These are phyloP conservation scores for Boletus huronensis DNA, from an alignment of 768 basidiomycete genomes.

Conservation along the genomic window DNA sequence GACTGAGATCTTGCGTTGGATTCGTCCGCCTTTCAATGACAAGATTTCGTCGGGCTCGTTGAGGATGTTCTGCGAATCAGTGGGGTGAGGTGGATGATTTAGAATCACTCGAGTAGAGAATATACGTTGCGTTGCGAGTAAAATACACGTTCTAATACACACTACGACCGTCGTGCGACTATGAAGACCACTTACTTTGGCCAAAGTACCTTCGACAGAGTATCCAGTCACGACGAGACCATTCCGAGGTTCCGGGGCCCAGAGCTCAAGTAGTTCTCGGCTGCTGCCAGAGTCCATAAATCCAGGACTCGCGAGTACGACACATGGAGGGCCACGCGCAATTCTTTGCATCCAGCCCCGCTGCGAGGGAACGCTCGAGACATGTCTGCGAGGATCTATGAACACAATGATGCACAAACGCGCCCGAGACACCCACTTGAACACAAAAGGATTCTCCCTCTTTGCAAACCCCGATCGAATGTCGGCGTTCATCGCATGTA, in stretches of 20 bases:
- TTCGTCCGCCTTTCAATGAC: conserved; percentile 67
- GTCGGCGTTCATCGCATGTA: conserved; percentile 94
- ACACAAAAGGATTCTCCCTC: conserved; percentile 96
- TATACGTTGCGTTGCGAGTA: conserved; percentile 12
- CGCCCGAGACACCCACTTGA: conserved; percentile 64
- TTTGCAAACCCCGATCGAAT: conserved; percentile 87
- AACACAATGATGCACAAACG: neutral
- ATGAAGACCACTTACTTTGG: conserved; percentile 73
- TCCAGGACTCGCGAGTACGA: conserved; percentile 92
- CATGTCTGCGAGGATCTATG: conserved; percentile 46
- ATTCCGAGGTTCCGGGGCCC: conserved; percentile 93
- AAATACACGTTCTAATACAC: conserved; percentile 16
- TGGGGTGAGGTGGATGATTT: neutral
- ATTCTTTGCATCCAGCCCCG: conserved; percentile 85
- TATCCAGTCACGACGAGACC: conserved; percentile 94
- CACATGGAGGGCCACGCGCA: conserved; percentile 89
- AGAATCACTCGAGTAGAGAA: conserved; percentile 3
- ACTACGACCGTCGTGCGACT: neutral
- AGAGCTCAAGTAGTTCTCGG: conserved; percentile 87
- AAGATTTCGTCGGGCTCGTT: conserved; percentile 89
- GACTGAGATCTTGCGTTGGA: conserved; percentile 84
- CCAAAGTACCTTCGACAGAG: conserved; percentile 93
- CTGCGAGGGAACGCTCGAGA: conserved; percentile 71
- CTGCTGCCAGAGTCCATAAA: conserved; percentile 90
- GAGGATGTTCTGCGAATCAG: conserved; percentile 71